Evolutionary conservation across 2,329 filamentous ascomycete species (phyloP).

Genomic region (Epichloe aotearoae): DNA sequence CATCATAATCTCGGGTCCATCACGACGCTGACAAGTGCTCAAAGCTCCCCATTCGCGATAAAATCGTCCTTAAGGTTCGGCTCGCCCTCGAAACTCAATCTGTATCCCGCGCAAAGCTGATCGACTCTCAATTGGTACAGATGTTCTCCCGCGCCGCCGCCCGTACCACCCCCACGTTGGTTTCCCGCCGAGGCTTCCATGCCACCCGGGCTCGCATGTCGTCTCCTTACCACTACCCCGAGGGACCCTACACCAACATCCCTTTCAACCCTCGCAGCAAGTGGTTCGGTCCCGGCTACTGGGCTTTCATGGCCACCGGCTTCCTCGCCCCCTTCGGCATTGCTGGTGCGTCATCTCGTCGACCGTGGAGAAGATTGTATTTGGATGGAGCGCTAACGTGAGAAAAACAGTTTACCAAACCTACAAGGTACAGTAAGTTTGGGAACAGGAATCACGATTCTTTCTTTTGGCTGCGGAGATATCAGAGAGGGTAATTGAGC

Average conservation of each 20-base stretch:
- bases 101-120: conserved; percentile 17
- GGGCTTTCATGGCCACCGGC: conserved; percentile 49
- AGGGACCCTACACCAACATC: conserved; percentile 87
- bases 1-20: conserved; percentile 16
- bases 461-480: conserved; percentile 8
- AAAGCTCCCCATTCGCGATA: conserved; percentile 13
- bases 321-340: conserved; percentile 52
- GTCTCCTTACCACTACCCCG: conserved; percentile 96
- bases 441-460: conserved; percentile 5
- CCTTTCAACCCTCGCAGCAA: conserved; percentile 93
- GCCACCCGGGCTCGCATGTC: conserved; percentile 72
- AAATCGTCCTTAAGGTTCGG: conserved; percentile 4
- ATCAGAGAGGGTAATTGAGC: conserved; percentile 12
- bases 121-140: conserved; percentile 34
- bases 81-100: conserved; percentile 6
- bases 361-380: background rate
- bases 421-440: conserved; percentile 25
- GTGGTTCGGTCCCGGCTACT: conserved; percentile 75
- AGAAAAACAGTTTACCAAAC: conserved; percentile 32
- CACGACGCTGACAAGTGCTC: conserved; percentile 13
- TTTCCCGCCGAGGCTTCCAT: conserved; percentile 89
- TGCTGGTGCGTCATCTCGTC: conserved; percentile 35
- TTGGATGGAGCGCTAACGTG: conserved; percentile 2
- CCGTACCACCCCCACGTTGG: conserved; percentile 51
- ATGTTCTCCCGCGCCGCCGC: conserved; percentile 68